phyloP scores from a whole-genome alignment of 805 yeast species.

The Candida fluviatilis region DNA sequence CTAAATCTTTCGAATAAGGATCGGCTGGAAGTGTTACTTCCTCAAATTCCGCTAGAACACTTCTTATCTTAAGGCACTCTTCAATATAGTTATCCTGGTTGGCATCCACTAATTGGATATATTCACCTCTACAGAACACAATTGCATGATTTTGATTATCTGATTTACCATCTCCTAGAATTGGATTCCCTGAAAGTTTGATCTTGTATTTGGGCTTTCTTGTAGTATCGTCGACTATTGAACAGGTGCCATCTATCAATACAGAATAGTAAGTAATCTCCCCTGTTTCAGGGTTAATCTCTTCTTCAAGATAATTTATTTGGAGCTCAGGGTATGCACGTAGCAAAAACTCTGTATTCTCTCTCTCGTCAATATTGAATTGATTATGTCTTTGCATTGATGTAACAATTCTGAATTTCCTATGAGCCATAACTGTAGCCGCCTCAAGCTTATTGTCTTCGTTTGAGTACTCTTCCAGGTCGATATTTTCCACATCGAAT shows the following conservation, averaged over 20 bases:
- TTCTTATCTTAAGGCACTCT: slow-evolving; percentile 80
- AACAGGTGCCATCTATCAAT: slow-evolving; percentile 77
- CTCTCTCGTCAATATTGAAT: slow-evolving; percentile 70
- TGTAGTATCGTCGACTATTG: slow-evolving; percentile 50
- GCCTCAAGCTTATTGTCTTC: slow-evolving; percentile 38
- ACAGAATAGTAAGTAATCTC: slow-evolving; percentile 72
- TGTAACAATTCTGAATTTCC: slow-evolving; percentile 77
- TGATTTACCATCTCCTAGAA: slow-evolving; percentile 84
- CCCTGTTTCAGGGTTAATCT: slow-evolving; percentile 72
- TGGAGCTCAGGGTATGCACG: slow-evolving; percentile 82
- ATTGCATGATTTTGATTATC: slow-evolving; percentile 82
- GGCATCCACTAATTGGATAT: slow-evolving; percentile 80
- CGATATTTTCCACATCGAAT: slow-evolving; percentile 88
- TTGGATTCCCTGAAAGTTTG: slow-evolving; percentile 78
- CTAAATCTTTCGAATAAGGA: slow-evolving; percentile 19
- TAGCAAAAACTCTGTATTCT: slow-evolving; percentile 74
- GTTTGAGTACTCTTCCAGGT: slow-evolving; percentile 32
- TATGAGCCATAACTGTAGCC: slow-evolving; percentile 65
- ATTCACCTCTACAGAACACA: slow-evolving; percentile 80
- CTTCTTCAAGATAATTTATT: slow-evolving; percentile 93
- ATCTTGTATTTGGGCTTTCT: slow-evolving; percentile 52
- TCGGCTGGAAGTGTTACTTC: slow-evolving; percentile 51
- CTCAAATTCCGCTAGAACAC: slow-evolving; percentile 78
- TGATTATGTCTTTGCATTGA: slow-evolving; percentile 82
- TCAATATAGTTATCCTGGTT: slow-evolving; percentile 84